Percentiles rank a stretch among this genome's conserved stretches.
Conservation (phyloP, 768 basidiomycete genomes). For the Collybia nuda region DNA sequence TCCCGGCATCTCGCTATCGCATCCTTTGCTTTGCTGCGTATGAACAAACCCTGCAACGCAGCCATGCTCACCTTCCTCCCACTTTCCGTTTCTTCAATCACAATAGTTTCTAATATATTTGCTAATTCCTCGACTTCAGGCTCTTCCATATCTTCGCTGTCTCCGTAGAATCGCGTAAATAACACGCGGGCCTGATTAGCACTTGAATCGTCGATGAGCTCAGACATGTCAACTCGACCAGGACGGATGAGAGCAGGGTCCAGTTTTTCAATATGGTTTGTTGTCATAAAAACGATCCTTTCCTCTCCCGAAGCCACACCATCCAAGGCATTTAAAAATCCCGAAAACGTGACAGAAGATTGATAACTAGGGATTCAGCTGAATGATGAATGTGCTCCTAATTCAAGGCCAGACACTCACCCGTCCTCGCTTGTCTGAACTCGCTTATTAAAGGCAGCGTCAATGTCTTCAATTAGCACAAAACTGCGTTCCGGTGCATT, state of each 20-base stretch:
- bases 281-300: slow-evolving; percentile 98
- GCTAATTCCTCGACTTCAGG: slow-evolving; percentile 46
- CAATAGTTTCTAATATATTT: slow-evolving; percentile 47
- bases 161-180: slow-evolving; percentile 84
- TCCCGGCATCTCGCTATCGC: slow-evolving; percentile 53
- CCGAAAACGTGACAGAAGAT: slow-evolving; percentile 95
- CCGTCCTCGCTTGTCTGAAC: slow-evolving; percentile 91
- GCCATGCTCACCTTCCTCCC: slow-evolving; percentile 90
- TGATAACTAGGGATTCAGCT: slow-evolving; percentile 71
- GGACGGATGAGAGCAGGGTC: slow-evolving; percentile 96
- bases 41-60: slow-evolving; percentile 92
- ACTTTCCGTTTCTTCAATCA: slow-evolving; percentile 48
- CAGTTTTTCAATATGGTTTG: slow-evolving; percentile 88
- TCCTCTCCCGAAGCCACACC: slow-evolving; percentile 98
- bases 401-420: slow-evolving; percentile 42
- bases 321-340: slow-evolving; percentile 94
- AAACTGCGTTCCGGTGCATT: slow-evolving; percentile 92
- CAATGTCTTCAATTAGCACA: slow-evolving; percentile 95
- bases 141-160: slow-evolving; percentile 33
- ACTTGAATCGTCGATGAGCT: slow-evolving; percentile 84
- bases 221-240: slow-evolving; percentile 87
- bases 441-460: slow-evolving; percentile 94
- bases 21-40: slow-evolving; percentile 61
- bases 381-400: slow-evolving; percentile 2
- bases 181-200: slow-evolving; percentile 76